Evolutionary conservation across 1,284 basidiomycete species (phyloP), one percentile per base, ranked within the genome.

Genomic region (Chalciporus sp.): DNA sequence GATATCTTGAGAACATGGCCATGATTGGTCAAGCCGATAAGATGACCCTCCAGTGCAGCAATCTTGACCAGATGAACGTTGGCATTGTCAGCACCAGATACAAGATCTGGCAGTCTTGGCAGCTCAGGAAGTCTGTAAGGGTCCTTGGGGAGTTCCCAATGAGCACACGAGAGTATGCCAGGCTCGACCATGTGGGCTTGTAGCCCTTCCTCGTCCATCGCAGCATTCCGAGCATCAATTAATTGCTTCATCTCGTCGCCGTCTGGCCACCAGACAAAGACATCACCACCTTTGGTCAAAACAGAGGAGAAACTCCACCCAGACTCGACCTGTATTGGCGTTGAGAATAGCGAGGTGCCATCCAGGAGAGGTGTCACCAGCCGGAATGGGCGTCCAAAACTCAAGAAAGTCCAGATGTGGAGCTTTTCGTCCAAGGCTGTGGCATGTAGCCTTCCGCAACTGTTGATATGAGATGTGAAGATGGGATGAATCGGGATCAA

Each of bases 291-390:
- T 49, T 80, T 76, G 2, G 86, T 88, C 56, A 95, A 81, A 31
- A 84, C 76, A 2, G 85, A 80, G 7, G 86, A 87, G 69, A 88
- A 88, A 6, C 65, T 59, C 93, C 92, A 94, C n/a, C 93, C 93
- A 55, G 87, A 88, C 65, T 86, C 87, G 28, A 92, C 76, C 67
- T 94, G 92, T 2, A 81, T 64, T 7, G 85, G 82, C 9, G 73
- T 79, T 26, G 77, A 78, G 49, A 79, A 76, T 0, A 75, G 71
- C 2, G 73, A 66, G 1, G 69, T 62, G 43, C 76, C 76, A 43
- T 76, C 73, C 47, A 89, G 63, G 14, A 79, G 66, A 1, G 76
- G 67, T 3, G 84, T 83, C 8, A 72, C 70, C 27, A 92, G 73
- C 44, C 74, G 74, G 71, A 88, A 88, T 2, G 90, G 90, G 27